Evolutionary conservation across 1,139 yeast species (phyloP), one percentile per base, ranked within the genome.

Genomic region (Chernovozyma aurita): DNA sequence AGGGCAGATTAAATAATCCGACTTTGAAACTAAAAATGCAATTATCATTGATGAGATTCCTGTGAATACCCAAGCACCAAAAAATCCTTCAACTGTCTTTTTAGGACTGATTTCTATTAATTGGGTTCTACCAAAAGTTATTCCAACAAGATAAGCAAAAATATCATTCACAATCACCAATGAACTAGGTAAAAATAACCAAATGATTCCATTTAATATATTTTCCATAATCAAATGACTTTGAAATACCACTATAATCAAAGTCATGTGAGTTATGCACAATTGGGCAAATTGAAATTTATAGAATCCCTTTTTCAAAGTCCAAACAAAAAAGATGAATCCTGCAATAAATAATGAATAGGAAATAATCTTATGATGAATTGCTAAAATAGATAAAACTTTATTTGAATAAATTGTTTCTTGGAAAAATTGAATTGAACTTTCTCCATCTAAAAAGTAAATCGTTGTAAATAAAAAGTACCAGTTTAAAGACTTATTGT

Each of bases 1-100:
- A 6, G 98, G 97, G 59, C 99, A 92, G 45, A 85, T 86, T 65
- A 92, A 67, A 60, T 84, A 92, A 52, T 76, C 75, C 44, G 78
- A 80, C 39, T 77, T 73, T 30, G 85, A 69, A 45, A 88, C 68
- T 35, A 83, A 52, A 46, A 74, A 75, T 3, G 95, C 74, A 38
- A 88, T 71, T 9, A 80, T 36, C 30, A 85, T 62, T 2, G 94
- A 88, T 42, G 86, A 80, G 33, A 85, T 43, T 6, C 86, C 80
- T 11, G 99, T 92, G 57, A 95, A 90, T 35, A 87, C 63, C 98
- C 98, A 92, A 17, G 97, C 99, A 37, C 99, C 99, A 32, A 90
- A 65, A 55, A 92, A 92, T 3, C 99, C 99, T 63, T 92, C 99
- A 20, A 90, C 90, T 1, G 99, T 92, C 65, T 92, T 92, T 61